These are phyloP conservation scores for Metschnikowia sp. DNA, from an alignment of 805 yeast species.

Conservation along the genomic window DNA sequence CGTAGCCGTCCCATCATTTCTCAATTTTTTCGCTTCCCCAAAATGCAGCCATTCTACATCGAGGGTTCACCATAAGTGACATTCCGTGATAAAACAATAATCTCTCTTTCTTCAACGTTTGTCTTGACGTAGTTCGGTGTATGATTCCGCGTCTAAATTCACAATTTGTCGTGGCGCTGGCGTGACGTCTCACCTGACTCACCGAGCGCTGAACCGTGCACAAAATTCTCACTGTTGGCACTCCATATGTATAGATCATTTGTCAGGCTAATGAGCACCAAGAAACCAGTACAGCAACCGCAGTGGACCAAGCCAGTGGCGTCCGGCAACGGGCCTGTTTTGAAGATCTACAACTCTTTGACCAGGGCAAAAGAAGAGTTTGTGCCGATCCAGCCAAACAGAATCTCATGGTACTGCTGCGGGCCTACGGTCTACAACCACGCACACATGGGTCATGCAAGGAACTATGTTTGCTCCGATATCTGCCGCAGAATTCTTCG, in stretches of 20 bases:
- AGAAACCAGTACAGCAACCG: constrained; percentile 36
- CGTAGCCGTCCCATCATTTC: no score
- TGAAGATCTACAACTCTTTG: constrained; percentile 76
- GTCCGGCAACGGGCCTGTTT: constrained; percentile 21
- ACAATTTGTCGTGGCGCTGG: no score
- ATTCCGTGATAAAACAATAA: no score
- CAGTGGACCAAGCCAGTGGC: constrained; percentile 28
- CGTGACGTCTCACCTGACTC: not conserved
- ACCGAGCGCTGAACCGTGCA: not conserved
- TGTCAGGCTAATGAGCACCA: constrained; percentile 20
- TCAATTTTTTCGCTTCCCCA: no score
- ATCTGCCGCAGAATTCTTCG: constrained; percentile 85
- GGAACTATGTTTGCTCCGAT: constrained; percentile 93
- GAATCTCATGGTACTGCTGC: constrained; percentile 93
- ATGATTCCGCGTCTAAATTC: no score
- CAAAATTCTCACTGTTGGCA: constrained; percentile 5
- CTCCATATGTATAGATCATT: constrained; percentile 7
- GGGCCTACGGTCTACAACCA: constrained; percentile 98
- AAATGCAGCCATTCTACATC: no score
- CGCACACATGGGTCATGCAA: constrained; percentile 97
- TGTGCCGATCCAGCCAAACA: constrained; percentile 59
- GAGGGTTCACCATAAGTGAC: no score
- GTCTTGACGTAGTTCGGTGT: no score
- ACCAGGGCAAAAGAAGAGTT: constrained; percentile 80
- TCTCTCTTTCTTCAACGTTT: no score